Evolutionary conservation across 805 yeast species (phyloP).

Genomic region (Maudiozyma barnettii): DNA sequence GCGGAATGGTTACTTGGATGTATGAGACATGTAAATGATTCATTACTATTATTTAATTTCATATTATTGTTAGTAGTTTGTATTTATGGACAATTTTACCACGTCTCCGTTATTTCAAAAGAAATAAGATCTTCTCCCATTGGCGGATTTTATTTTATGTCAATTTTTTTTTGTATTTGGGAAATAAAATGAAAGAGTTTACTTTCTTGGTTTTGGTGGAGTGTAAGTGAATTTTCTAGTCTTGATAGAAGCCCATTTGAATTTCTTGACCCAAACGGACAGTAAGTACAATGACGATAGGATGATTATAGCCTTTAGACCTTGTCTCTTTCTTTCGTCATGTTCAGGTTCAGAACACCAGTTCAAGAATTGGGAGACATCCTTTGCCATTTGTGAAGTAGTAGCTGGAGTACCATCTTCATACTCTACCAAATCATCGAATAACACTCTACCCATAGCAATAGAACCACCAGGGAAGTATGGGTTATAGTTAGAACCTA

Average conservation of each 20-base stretch:
- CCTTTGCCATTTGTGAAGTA: slow-evolving; percentile 98
- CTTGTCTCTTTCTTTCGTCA: slow-evolving; percentile 94
- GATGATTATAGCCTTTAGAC: slow-evolving; percentile 83
- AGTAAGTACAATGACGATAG: slow-evolving; percentile 70
- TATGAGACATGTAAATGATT: too few species aligned
- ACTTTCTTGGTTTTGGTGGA: slow-evolving; percentile 57
- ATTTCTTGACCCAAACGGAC: slow-evolving; percentile 88
- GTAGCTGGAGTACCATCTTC: slow-evolving; percentile 99
- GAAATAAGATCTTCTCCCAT: too few species aligned
- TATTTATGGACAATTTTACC: neutral
- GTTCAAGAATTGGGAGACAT: slow-evolving; percentile 88
- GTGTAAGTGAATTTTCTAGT: slow-evolving; percentile 86
- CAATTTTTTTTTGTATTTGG: too few species aligned
- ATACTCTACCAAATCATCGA: slow-evolving; percentile 94
- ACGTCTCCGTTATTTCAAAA: neutral
- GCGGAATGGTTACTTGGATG: too few species aligned
- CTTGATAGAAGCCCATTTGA: slow-evolving; percentile 96
- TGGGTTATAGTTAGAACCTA: slow-evolving; percentile 96
- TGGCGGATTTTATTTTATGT: too few species aligned
- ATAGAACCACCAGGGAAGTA: slow-evolving; percentile 99
- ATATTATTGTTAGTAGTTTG: too few species aligned
- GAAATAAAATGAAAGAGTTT: too few species aligned
- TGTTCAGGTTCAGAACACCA: slow-evolving; percentile 99
- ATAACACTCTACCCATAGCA: slow-evolving; percentile 98
- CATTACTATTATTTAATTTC: too few species aligned